A percentile compares a stretch with the other conserved stretches of the same genome.
Conservation (phyloP, 139 green algal species). For the Chlamydomonas eustigma region DNA sequence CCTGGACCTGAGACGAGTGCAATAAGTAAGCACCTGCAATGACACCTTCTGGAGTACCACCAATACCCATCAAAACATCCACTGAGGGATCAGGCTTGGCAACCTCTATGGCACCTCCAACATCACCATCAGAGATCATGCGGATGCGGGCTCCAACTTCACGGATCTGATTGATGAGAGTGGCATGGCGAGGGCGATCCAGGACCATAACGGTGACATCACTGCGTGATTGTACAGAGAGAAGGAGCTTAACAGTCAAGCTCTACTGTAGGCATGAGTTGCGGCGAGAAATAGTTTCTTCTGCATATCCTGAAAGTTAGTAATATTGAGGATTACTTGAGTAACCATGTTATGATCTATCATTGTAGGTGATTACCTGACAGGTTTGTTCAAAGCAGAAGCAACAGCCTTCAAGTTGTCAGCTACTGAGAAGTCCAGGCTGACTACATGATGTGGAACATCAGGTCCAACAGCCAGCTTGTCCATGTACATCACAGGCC, state of each 20-base stretch:
- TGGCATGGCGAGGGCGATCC: constrained; percentile 56
- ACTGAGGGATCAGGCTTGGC: constrained; percentile 58
- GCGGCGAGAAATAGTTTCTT: no score
- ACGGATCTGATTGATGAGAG: constrained; percentile 61
- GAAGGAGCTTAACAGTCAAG: no score
- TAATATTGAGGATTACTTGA: no score
- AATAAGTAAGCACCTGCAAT: constrained; percentile 64
- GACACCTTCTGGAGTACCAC: constrained; percentile 66
- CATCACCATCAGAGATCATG: constrained; percentile 71
- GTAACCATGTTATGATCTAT: no score
- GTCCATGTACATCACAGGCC: constrained; percentile 68
- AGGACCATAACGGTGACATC: constrained; percentile 77
- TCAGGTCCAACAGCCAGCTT: constrained; percentile 63
- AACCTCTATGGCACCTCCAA: constrained; percentile 66
- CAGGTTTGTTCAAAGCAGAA: constrained; percentile 54
- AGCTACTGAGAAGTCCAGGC: constrained; percentile 48
- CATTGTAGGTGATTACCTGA: no score
- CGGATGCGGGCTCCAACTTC: constrained; percentile 69
- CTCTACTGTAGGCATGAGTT: no score
- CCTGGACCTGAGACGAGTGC: no score
- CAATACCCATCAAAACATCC: constrained; percentile 73
- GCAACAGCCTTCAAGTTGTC: constrained; percentile 66
- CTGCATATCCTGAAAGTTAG: no score
- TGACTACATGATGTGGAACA: constrained; percentile 47
- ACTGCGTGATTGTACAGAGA: constrained; percentile 21